Conservation (phyloP, 345 rosid genomes). For the Durio zibethinus region DNA sequence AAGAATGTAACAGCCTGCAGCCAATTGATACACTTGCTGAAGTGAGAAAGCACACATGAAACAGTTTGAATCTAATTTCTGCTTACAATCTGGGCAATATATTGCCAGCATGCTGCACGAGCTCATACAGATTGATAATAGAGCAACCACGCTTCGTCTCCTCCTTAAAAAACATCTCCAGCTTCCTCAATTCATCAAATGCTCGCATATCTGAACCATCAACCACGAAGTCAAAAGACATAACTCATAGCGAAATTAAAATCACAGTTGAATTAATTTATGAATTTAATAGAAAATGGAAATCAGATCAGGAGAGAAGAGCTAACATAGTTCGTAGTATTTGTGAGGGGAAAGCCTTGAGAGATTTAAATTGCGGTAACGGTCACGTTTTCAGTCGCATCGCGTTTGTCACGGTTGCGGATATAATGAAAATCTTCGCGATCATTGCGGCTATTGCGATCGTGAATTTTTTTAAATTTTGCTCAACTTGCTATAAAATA, state of each 20-base stretch:
- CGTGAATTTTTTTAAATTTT: too few relatives aligned
- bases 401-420: too few relatives aligned
- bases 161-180: slow-evolving; percentile 89
- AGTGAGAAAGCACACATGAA: background rate
- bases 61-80: background rate
- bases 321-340: slow-evolving; percentile 87
- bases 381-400: too few relatives aligned
- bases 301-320: slow-evolving; percentile 20
- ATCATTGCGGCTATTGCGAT: too few relatives aligned
- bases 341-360: slow-evolving; percentile 96
- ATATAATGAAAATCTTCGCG: too few relatives aligned
- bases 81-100: slow-evolving; percentile 90
- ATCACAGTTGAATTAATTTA: background rate
- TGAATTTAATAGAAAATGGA: slow-evolving; percentile 3
- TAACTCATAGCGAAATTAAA: background rate
- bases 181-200: slow-evolving; percentile 90
- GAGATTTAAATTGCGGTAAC: too few relatives aligned
- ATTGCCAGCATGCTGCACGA: slow-evolving; percentile 97
- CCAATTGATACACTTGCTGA: background rate
- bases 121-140: slow-evolving; percentile 85
- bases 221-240: slow-evolving; percentile 13
- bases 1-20: background rate
- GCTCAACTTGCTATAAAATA: too few relatives aligned
- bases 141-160: slow-evolving; percentile 91
- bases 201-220: slow-evolving; percentile 75